Base-by-base conservation (phyloP, 768 basidiomycete species). In the Tulasnella sp. region DNA sequence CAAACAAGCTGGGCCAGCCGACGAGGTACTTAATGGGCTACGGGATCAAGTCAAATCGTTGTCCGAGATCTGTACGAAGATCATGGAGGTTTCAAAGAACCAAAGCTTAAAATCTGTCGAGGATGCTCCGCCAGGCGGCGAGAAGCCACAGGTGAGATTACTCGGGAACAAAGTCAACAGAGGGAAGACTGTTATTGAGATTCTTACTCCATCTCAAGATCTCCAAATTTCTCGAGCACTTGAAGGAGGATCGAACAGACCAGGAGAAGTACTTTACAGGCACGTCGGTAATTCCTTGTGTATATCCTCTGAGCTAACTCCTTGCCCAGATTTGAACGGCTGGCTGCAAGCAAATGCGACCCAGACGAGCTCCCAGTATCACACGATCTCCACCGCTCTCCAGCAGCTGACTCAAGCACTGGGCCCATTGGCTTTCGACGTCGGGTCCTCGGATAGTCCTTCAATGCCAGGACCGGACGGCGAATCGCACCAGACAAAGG, bases 301-400 rank as follows among this genome's bases (percentile, higher is more conserved):
- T 41, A 32, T 19, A 9, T 44, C 8, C 8, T 59, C 34, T 22
- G 26, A 69, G 6, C 39, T 44, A 47, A 69, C 14, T 1, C 16
- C 41, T n/a, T 5, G 62, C 36, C 52, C n/a, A 72, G 71, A 72
- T 39, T 62, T 72, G 26, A 72, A 72, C 39, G 34, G 62, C n/a
- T 72, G 71, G 71, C n/a, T 72, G 40, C 40, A 63, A 39, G n/a
- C 62, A 19, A 72, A 63, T 19, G 71, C 71, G 9, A 41, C 71
- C 8, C 71, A 72, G 65, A 72, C 71, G 9, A 62, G 71, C 9
- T 40, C 71, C 36, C 71, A 72, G 35, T 72, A 72, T 36, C 71
- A 72, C 62, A 35, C 5, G 12, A 62, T 72, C 34, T 34, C 62
- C 32, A 65, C 62, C 29, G 29, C 34, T 29, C 36, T 72, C 17